Conservation (phyloP, 1,284 basidiomycete species). For the Amylostereum areolatum region DNA sequence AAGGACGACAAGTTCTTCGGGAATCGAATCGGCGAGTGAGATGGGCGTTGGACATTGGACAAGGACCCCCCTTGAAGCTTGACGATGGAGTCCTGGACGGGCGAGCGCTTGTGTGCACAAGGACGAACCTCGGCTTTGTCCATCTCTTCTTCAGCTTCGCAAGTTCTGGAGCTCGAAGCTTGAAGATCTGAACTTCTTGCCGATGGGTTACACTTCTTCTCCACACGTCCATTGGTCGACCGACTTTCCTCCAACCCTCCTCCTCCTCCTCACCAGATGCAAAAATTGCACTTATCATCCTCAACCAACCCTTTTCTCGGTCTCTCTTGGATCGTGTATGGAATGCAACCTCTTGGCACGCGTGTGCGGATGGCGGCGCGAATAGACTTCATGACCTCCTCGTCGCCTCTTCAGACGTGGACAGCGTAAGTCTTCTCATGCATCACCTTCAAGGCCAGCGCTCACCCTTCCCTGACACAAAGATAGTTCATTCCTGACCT, state of each 20-base stretch:
- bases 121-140: too few relatives aligned
- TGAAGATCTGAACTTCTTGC: too few relatives aligned
- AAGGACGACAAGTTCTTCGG: too few relatives aligned
- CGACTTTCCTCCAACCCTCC: constrained; percentile 28
- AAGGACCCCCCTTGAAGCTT: too few relatives aligned
- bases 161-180: too few relatives aligned
- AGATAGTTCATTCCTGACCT: constrained; percentile 64
- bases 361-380: constrained; percentile 92
- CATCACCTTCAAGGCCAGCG: not conserved
- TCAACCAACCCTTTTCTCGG: constrained; percentile 81
- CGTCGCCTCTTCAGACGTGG: not conserved
- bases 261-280: not conserved
- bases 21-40: too few relatives aligned
- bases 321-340: constrained; percentile 66
- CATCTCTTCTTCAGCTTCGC: too few relatives aligned
- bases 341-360: constrained; percentile 55
- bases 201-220: too few relatives aligned
- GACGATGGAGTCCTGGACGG: too few relatives aligned
- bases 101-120: too few relatives aligned
- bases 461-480: constrained; percentile 26
- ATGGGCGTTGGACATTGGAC: too few relatives aligned
- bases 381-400: constrained; percentile 79
- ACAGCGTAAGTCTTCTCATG: too few relatives aligned
- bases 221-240: constrained; percentile 9
- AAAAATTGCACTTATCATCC: constrained; percentile 66